Percentiles rank a stretch among this genome's conserved stretches.
Evolutionary conservation across 2,329 filamentous ascomycete genomes (phyloP).

Genomic region (Aphanocladium album): DNA sequence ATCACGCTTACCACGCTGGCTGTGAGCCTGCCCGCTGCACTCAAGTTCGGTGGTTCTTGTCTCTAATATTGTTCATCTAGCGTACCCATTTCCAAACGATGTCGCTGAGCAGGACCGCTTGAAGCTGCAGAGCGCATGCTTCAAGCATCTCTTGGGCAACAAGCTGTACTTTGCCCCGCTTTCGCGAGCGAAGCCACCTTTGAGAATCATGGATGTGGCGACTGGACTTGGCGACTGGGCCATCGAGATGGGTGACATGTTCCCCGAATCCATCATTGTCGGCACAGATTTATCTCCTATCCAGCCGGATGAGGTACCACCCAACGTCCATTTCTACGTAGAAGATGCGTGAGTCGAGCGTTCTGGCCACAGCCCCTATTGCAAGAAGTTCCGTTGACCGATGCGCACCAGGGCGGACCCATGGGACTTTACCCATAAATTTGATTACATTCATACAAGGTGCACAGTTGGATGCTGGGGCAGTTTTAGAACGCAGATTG

Average conservation of each 20-base stretch:
- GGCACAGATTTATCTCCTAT: conserved; percentile 65
- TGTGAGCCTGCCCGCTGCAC: conserved; percentile 29
- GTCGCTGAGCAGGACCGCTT: conserved; percentile 35
- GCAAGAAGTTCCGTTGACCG: background rate
- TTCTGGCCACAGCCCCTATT: background rate
- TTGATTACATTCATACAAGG: conserved; percentile 52
- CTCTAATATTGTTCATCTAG: conserved; percentile 20
- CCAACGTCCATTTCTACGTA: conserved; percentile 71
- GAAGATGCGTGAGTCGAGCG: conserved; percentile 48
- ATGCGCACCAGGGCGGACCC: conserved; percentile 34
- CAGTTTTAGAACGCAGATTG: conserved; percentile 42
- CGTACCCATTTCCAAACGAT: conserved; percentile 44
- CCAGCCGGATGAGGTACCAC: conserved; percentile 60
- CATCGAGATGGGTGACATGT: conserved; percentile 60
- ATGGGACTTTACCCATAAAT: conserved; percentile 48
- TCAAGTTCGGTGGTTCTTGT: background rate
- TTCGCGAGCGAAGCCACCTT: conserved; percentile 29
- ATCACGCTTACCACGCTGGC: conserved; percentile 42
- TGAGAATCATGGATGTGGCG: conserved; percentile 36
- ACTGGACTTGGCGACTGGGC: conserved; percentile 54
- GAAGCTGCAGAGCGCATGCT: conserved; percentile 32
- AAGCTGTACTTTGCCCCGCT: conserved; percentile 39
- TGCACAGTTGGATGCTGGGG: conserved; percentile 45
- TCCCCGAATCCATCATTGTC: conserved; percentile 52
- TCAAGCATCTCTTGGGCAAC: conserved; percentile 33